Evolutionary conservation across 768 basidiomycete genomes (phyloP).

Genomic region (Tulasnella sp.): DNA sequence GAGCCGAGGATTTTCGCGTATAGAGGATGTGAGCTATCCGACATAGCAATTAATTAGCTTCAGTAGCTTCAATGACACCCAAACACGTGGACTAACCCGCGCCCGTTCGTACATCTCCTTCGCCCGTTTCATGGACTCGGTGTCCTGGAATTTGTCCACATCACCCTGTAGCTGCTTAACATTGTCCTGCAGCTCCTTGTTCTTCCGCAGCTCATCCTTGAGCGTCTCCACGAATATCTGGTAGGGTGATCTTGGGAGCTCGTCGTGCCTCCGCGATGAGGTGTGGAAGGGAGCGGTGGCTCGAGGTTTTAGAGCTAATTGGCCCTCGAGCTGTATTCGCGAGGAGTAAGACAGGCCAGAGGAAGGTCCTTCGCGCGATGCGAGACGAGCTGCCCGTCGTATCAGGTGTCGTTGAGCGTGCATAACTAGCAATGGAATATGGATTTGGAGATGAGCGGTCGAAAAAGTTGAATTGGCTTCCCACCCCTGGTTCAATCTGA

Average conservation of each 20-base stretch:
- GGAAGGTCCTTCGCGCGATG: background rate
- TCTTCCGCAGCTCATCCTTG: slow-evolving; percentile 85
- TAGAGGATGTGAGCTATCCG: slow-evolving; percentile 72
- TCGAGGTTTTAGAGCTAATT: background rate
- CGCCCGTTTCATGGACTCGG: slow-evolving; percentile 88
- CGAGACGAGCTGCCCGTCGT: background rate
- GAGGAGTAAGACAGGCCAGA: background rate
- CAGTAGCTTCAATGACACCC: background rate
- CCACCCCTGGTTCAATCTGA: too few species aligned
- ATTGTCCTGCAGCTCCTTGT: slow-evolving; percentile 89
- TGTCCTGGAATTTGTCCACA: slow-evolving; percentile 94
- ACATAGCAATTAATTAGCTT: slow-evolving; percentile 13
- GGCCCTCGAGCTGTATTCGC: background rate
- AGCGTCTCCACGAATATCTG: slow-evolving; percentile 93
- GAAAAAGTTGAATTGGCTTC: too few species aligned
- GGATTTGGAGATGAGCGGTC: background rate
- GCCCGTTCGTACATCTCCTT: slow-evolving; percentile 89
- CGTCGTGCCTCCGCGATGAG: slow-evolving; percentile 47
- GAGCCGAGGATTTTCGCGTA: slow-evolving; percentile 89
- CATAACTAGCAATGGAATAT: too few species aligned
- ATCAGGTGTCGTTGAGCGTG: slow-evolving; percentile 3
- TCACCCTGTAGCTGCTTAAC: slow-evolving; percentile 96
- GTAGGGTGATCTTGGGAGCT: slow-evolving; percentile 82
- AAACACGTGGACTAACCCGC: slow-evolving; percentile 47
- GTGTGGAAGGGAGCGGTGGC: slow-evolving; percentile 28